Evolutionary conservation across 2,329 filamentous ascomycete species (phyloP), one percentile per base, ranked within the genome.

Genomic region (Celoporthe dispersa): DNA sequence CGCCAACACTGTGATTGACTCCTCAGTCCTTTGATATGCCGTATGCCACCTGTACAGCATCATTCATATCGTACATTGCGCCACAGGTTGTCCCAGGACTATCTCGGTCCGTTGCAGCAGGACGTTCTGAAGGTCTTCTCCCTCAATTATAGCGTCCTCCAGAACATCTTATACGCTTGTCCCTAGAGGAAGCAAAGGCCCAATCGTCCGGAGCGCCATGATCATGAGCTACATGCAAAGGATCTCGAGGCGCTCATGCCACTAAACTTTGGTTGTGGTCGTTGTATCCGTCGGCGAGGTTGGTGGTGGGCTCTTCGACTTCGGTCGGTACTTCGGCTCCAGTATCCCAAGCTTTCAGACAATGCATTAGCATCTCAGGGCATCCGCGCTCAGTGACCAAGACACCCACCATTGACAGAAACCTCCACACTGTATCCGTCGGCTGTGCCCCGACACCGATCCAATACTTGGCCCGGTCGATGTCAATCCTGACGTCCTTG

Each of bases 381-480:
- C 37, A 16, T 41, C 31, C 14, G 35, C 14, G 35, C 14, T 19
- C 31, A 28, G 44, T 35, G 14, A 16, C 44, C 51, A 39, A 61
- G 57, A 63, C 28, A 63, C 82, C 75, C 69, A 94, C 93, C 93
- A 97, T 91, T 68, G 88, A 88, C 75, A 99, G 83, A 76, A 98
- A 81, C 78, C 93, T 87, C 94, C 94, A 97, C 48, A 92, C 93
- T 3, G 93, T 90, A 75, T 98, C 93, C 73, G 92, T 94, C 12
- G 96, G 96, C 83, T 99, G 96, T 68, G 96, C 96, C 0, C 96
- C 96, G 3, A 98, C 95, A 79, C 96, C 96, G 48, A 99, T 86
- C 96, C 96, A 99, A 84, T 99, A 99, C 80, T 92, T 91, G 69
- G 95, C 92, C 71, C 96, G 86, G 74, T 88, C 84, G 9, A 88